Conservation (phyloP, 202 grass and related monocot genomes). For the Musa balbisiana region DNA sequence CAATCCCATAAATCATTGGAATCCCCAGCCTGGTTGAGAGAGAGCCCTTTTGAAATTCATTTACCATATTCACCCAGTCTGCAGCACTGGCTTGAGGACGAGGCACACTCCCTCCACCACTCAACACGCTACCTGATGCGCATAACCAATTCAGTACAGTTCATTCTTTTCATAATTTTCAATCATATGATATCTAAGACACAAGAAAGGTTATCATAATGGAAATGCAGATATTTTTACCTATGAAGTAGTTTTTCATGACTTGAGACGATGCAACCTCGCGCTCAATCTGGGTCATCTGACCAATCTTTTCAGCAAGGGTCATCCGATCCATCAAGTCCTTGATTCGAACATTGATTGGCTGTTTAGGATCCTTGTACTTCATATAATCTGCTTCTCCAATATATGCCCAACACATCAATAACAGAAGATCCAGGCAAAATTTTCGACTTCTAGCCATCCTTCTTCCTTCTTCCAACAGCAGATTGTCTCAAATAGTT, state of each 20-base stretch:
- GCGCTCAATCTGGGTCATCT: slow-evolving; percentile 90
- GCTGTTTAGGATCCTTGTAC: slow-evolving; percentile 82
- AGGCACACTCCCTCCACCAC: slow-evolving; percentile 95
- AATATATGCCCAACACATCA: slow-evolving; percentile 36
- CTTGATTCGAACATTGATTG: slow-evolving; percentile 57
- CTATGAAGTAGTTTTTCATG: slow-evolving; percentile 86
- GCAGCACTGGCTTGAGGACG: slow-evolving; percentile 56
- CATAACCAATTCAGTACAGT: not conserved
- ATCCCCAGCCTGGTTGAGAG: slow-evolving; percentile 78
- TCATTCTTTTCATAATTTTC: not conserved
- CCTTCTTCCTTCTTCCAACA: slow-evolving; percentile 24
- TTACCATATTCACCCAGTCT: slow-evolving; percentile 91
- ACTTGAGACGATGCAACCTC: slow-evolving; percentile 60
- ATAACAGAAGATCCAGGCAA: slow-evolving; percentile 37
- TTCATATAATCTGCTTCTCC: slow-evolving; percentile 57
- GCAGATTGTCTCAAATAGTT: not conserved
- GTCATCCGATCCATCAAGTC: slow-evolving; percentile 85
- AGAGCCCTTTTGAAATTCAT: slow-evolving; percentile 84
- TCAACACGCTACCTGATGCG: slow-evolving; percentile 63
- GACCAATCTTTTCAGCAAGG: slow-evolving; percentile 88
- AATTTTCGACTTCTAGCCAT: slow-evolving; percentile 23
- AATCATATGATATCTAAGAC: not conserved
- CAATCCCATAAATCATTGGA: slow-evolving; percentile 95
- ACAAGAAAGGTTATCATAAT: not conserved
- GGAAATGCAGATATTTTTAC: slow-evolving; percentile 25